These are phyloP conservation scores for Penicillium soppii DNA, from an alignment of 495 filamentous ascomycete species.

Conservation along the genomic window DNA sequence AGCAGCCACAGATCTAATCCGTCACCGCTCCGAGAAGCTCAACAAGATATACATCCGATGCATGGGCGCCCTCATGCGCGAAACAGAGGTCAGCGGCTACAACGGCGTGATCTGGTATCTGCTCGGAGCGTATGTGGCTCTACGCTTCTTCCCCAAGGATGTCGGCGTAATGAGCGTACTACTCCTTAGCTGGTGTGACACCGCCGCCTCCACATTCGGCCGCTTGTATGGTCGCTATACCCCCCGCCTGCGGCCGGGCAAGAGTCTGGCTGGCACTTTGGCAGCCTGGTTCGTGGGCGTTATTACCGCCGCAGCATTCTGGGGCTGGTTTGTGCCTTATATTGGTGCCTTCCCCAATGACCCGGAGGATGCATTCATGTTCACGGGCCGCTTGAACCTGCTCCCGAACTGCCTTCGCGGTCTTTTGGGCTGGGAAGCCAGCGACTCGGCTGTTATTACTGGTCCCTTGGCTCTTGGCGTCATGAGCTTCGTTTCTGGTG, in stretches of 20 bases:
- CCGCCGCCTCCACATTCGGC: conserved; percentile 90
- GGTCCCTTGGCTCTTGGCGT: conserved; percentile 76
- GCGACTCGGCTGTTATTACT: conserved; percentile 45
- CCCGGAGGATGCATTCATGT: conserved; percentile 72
- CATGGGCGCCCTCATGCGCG: conserved; percentile 90
- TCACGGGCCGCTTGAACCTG: conserved; percentile 68
- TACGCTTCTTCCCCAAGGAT: conserved; percentile 90
- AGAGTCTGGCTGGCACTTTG: conserved; percentile 84
- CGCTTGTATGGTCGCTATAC: conserved; percentile 83
- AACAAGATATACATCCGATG: conserved; percentile 85
- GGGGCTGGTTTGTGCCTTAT: conserved; percentile 77
- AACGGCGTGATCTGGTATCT: conserved; percentile 98
- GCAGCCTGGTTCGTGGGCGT: conserved; percentile 82
- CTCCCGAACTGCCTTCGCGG: conserved; percentile 53
- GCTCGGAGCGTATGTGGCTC: conserved; percentile 79
- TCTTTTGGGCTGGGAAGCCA: conserved; percentile 41
- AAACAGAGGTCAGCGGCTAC: conserved; percentile 86
- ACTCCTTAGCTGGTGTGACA: conserved; percentile 96
- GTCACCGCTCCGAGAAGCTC: conserved; percentile 74
- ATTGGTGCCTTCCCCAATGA: conserved; percentile 66
- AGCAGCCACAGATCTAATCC: conserved; percentile 73
- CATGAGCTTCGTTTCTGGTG: conserved; percentile 82
- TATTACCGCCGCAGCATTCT: conserved; percentile 77
- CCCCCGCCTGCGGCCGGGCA: conserved; percentile 76
- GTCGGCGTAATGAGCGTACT: conserved; percentile 86